phyloP scores from a whole-genome alignment of 139 green algal genomes.

The Yamagishiella unicocca region DNA sequence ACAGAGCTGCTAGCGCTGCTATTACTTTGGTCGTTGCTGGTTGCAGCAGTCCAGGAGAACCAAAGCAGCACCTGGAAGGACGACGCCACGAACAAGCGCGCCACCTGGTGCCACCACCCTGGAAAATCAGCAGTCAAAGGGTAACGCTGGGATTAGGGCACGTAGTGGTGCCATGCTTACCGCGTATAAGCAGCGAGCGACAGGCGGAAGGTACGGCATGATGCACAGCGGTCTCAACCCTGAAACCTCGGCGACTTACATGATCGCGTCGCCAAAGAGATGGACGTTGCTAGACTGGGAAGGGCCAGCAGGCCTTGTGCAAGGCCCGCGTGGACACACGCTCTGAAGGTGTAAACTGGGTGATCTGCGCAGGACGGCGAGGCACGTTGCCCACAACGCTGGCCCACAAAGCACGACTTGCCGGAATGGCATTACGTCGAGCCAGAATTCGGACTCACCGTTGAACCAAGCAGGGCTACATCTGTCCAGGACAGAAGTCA shows the following conservation, averaged over 20 bases:
- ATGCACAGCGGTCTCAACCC: no score
- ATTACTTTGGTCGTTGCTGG: not conserved
- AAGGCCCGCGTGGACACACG: slow-evolving; percentile 23
- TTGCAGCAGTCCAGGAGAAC: slow-evolving; percentile 5
- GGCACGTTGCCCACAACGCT: not conserved
- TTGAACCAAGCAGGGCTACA: not conserved
- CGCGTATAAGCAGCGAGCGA: no score
- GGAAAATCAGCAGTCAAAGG: no score
- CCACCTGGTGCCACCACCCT: slow-evolving; percentile 48
- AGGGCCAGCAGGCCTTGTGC: slow-evolving; percentile 40
- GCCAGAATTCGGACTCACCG: not conserved
- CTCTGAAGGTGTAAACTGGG: slow-evolving; percentile 16
- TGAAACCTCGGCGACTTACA: no score
- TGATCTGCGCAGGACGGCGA: not conserved
- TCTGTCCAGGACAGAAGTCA: not conserved
- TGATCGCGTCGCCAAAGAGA: slow-evolving; percentile 7
- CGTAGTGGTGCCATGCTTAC: no score
- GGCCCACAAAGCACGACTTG: not conserved
- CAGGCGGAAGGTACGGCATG: no score
- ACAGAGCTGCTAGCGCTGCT: no score
- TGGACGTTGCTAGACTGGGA: slow-evolving; percentile 17
- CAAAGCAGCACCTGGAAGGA: slow-evolving; percentile 43
- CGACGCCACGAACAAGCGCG: slow-evolving; percentile 6
- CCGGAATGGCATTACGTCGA: not conserved
- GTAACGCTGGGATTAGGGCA: no score